Conservation (phyloP, 345 rosid species). For the Lepidium africanum region DNA sequence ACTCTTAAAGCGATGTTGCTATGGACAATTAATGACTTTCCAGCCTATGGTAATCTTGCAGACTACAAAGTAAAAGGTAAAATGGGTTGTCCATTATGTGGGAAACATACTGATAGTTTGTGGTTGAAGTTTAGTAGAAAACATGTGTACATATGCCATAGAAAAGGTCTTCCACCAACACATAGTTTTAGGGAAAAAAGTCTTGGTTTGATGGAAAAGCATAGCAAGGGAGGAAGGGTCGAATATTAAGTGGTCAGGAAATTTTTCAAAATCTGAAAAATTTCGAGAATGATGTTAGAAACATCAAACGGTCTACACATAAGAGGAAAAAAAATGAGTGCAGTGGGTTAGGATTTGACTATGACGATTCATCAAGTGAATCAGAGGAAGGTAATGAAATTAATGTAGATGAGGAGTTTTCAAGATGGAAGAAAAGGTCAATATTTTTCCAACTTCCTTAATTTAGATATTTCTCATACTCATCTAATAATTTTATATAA, state of each 20-base stretch:
- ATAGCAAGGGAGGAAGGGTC: not conserved
- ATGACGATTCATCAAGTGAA: not conserved
- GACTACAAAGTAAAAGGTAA: not conserved
- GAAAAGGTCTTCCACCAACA: no score
- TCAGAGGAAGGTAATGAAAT: not conserved
- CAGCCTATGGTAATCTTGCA: no score
- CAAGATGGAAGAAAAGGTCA: not conserved
- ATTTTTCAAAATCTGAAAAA: not conserved
- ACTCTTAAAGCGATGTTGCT: no score
- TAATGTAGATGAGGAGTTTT: not conserved
- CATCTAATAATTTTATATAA: no score
- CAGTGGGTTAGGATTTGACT: not conserved
- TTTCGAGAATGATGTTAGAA: not conserved
- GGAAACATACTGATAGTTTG: not conserved
- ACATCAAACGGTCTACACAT: no score
- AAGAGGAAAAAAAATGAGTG: no score
- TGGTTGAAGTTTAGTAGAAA: not conserved
- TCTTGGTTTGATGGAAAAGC: no score
- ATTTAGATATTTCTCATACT: not conserved
- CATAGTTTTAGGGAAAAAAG: no score
- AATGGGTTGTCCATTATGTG: not conserved
- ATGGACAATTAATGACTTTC: no score
- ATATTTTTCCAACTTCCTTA: not conserved
- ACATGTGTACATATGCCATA: no score
- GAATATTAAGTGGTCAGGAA: not conserved